A percentile compares a stretch with the other conserved stretches of the same genome.
Conservation (phyloP, 306 rosid species). For the Betula pendula region DNA sequence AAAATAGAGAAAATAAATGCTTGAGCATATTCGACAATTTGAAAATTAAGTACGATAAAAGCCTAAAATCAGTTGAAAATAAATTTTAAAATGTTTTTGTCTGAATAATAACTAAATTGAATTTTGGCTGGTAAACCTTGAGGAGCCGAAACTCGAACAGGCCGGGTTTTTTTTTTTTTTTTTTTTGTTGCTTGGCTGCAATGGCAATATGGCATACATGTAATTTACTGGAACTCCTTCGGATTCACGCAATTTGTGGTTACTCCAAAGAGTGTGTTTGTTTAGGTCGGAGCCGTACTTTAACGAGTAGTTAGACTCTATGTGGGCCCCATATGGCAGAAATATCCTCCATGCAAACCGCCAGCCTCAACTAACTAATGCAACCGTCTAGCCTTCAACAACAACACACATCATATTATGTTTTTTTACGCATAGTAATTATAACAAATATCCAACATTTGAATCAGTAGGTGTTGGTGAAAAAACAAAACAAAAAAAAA, state of each 20-base stretch:
- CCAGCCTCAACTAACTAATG: slow-evolving; percentile 34
- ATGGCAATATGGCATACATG: not conserved
- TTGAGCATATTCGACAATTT: too few species aligned
- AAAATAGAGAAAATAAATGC: too few species aligned
- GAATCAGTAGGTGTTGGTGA: not conserved
- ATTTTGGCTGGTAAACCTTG: too few species aligned
- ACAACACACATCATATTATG: not conserved
- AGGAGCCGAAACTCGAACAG: too few species aligned
- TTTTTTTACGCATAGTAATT: not conserved
- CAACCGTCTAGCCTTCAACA: not conserved
- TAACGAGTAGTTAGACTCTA: not conserved
- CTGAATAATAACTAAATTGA: too few species aligned
- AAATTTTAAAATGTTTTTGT: too few species aligned
- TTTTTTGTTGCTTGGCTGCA: not conserved
- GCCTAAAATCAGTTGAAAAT: too few species aligned
- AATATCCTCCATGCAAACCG: slow-evolving; percentile 38
- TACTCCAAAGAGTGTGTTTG: not conserved
- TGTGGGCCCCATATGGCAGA: slow-evolving; percentile 22
- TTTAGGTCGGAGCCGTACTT: slow-evolving; percentile 5
- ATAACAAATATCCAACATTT: not conserved
- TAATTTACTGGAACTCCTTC: not conserved
- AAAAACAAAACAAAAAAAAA: too few species aligned
- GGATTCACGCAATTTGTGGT: slow-evolving; percentile 23
- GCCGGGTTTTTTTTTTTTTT: too few species aligned
- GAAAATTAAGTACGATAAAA: too few species aligned